Percentiles rank a stretch among this genome's conserved stretches.
These are phyloP conservation scores for Mycena maculata DNA, from an alignment of 768 basidiomycete species.

Conservation along the genomic window DNA sequence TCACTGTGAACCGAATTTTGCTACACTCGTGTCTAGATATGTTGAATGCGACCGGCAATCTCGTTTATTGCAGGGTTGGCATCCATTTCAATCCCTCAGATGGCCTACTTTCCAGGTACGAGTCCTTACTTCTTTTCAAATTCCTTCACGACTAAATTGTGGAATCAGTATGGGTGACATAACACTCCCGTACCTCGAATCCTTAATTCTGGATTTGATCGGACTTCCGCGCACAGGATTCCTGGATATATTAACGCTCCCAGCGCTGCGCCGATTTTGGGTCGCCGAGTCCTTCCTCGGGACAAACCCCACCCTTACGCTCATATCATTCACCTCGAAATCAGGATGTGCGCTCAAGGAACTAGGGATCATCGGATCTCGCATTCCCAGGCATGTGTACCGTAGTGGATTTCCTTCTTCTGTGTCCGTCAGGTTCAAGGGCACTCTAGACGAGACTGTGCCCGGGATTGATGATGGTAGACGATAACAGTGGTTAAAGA, in stretches of 20 bases:
- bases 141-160: neutral
- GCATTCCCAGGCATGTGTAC: too few species aligned
- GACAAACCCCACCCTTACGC: neutral
- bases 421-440: too few species aligned
- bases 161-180: too few species aligned
- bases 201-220: neutral
- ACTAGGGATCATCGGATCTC: too few species aligned
- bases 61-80: neutral
- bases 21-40: neutral
- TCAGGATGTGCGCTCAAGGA: neutral
- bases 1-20: neutral
- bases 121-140: neutral
- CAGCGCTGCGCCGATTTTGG: neutral
- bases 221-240: neutral
- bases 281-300: neutral
- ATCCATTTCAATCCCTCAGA: neutral
- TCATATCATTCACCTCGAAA: neutral
- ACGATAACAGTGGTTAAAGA: too few species aligned
- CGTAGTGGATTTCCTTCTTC: too few species aligned
- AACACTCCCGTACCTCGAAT: too few species aligned
- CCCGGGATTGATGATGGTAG: too few species aligned
- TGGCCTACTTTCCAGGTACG: neutral
- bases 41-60: neutral
- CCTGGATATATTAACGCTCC: neutral
- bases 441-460: too few species aligned